These are phyloP conservation scores for Zygosaccharomyces sapae DNA, from an alignment of 1,139 yeast species.

Conservation along the genomic window DNA sequence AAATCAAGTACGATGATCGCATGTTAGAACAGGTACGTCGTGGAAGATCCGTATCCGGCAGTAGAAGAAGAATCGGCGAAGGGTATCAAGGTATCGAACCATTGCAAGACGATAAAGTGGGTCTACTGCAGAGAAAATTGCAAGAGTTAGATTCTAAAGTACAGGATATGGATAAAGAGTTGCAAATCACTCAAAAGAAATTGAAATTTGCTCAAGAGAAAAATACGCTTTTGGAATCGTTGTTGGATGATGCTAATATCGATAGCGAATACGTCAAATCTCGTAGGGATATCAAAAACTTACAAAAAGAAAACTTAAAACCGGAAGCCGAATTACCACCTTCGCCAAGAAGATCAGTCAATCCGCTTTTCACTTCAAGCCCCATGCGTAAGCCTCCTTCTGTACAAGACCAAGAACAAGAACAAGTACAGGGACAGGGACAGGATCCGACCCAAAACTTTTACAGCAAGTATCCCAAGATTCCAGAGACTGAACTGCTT, in stretches of 20 bases:
- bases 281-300: constrained; percentile 32
- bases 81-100: neutral
- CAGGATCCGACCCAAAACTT: constrained; percentile 12
- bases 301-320: constrained; percentile 28
- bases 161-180: constrained; percentile 62
- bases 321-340: constrained; percentile 33
- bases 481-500: constrained; percentile 33
- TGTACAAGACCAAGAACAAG: constrained; percentile 5
- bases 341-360: constrained; percentile 32
- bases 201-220: constrained; percentile 42
- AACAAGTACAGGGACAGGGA: constrained; percentile 6
- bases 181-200: constrained; percentile 57
- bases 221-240: constrained; percentile 28
- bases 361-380: constrained; percentile 36
- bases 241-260: constrained; percentile 35
- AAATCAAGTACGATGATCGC: constrained; percentile 28
- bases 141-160: constrained; percentile 52
- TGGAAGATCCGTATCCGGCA: constrained; percentile 21
- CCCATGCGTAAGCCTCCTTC: constrained; percentile 27
- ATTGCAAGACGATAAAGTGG: constrained; percentile 20
- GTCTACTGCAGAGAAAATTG: constrained; percentile 38
- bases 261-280: constrained; percentile 35
- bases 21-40: constrained; percentile 26
- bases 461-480: constrained; percentile 33
- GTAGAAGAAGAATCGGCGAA: constrained; percentile 24